Evolutionary conservation across 371 early-diverging fungal species (phyloP).

Genomic region (Rhizopus microsporus): DNA sequence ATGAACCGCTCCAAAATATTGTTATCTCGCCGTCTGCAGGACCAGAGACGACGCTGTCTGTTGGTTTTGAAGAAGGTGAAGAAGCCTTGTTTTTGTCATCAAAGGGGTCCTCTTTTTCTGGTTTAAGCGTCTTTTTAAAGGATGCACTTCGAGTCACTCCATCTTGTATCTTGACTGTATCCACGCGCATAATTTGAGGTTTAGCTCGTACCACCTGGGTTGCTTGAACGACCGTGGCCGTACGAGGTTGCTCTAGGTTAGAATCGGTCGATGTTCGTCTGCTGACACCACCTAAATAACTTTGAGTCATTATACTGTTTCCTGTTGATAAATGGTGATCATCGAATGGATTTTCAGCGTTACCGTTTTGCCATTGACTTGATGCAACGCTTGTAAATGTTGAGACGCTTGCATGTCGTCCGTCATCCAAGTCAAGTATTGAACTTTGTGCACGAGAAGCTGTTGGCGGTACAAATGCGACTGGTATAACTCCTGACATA

Average conservation of each 20-base stretch:
- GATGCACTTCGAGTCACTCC: constrained; percentile 37
- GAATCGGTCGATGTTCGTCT: constrained; percentile 31
- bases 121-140: constrained; percentile 18
- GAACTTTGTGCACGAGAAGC: constrained; percentile 14
- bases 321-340: constrained; percentile 14
- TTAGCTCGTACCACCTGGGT: constrained; percentile 45
- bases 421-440: neutral
- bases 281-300: constrained; percentile 5
- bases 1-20: constrained; percentile 47
- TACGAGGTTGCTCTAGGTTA: constrained; percentile 19
- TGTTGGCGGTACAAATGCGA: constrained; percentile 48
- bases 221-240: constrained; percentile 31
- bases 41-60: constrained; percentile 41
- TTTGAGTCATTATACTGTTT: constrained; percentile 14
- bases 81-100: constrained; percentile 34
- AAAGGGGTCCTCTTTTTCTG: constrained; percentile 37
- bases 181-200: constrained; percentile 50
- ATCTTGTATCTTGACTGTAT: constrained; percentile 33
- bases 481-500: constrained; percentile 52
- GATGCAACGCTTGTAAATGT: constrained; percentile 6
- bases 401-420: neutral
- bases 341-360: constrained; percentile 19
- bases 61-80: constrained; percentile 13
- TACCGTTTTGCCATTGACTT: constrained; percentile 2
- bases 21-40: constrained; percentile 56